Evolutionary conservation across 2,329 filamentous ascomycete species (phyloP).

Genomic region (Daldinia sp.): DNA sequence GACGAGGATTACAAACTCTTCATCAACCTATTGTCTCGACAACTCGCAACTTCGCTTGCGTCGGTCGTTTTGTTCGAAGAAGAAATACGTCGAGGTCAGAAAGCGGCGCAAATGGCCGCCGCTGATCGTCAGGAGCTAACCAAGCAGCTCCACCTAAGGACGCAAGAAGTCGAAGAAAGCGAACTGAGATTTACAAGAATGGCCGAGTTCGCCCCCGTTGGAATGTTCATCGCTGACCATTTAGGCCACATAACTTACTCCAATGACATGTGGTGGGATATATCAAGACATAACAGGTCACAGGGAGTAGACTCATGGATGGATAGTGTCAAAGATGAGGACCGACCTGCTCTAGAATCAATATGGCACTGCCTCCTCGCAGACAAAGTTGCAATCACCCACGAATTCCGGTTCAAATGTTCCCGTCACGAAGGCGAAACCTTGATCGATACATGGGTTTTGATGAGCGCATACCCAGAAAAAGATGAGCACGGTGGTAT

Average conservation of each 20-base stretch:
- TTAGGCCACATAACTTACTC: constrained; percentile 79
- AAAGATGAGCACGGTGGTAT: constrained; percentile 72
- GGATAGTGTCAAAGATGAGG: constrained; percentile 76
- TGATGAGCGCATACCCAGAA: constrained; percentile 82
- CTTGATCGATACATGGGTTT: constrained; percentile 77
- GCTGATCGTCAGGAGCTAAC: constrained; percentile 82
- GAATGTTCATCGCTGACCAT: constrained; percentile 85
- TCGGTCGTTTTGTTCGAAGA: constrained; percentile 87
- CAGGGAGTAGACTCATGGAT: constrained; percentile 76
- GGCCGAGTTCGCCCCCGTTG: constrained; percentile 86
- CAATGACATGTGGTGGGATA: constrained; percentile 83
- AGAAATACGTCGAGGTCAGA: constrained; percentile 80
- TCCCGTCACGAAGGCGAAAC: constrained; percentile 71
- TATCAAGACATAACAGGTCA: constrained; percentile 73
- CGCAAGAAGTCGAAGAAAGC: constrained; percentile 72
- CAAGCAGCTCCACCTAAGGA: constrained; percentile 76
- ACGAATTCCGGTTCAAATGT: constrained; percentile 81
- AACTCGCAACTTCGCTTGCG: constrained; percentile 82
- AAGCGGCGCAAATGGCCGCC: constrained; percentile 79
- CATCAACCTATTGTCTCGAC: constrained; percentile 78
- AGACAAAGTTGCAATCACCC: constrained; percentile 72
- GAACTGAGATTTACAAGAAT: constrained; percentile 86
- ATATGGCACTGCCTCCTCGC: constrained; percentile 73
- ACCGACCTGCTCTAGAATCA: constrained; percentile 67
- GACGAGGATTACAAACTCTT: constrained; percentile 86